Conservation (phyloP, 2,329 filamentous ascomycete species). For the Fusarium floridanum region DNA sequence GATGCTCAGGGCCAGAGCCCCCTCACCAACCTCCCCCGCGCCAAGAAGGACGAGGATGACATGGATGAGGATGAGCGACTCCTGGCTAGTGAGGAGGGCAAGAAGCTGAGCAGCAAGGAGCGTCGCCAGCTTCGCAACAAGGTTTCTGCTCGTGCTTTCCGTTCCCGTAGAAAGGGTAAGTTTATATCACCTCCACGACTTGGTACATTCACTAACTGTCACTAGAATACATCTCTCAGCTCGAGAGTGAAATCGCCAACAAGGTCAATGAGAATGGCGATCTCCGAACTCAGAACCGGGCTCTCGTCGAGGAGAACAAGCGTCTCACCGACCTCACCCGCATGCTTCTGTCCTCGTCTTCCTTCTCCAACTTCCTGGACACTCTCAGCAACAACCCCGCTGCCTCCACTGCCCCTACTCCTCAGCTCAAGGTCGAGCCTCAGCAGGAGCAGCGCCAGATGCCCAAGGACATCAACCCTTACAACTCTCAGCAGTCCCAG, state of each 20-base stretch:
- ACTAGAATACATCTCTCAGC: slow-evolving; percentile 94
- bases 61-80: slow-evolving; percentile 98
- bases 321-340: slow-evolving; percentile 82
- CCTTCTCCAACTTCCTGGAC: slow-evolving; percentile 85
- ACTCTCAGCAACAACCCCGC: slow-evolving; percentile 73
- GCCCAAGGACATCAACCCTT: slow-evolving; percentile 76
- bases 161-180: slow-evolving; percentile 96
- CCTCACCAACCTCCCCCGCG: slow-evolving; percentile 76
- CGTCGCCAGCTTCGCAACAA: slow-evolving; percentile 98
- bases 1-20: slow-evolving; percentile 61
- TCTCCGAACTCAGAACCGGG: slow-evolving; percentile 83
- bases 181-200: slow-evolving; percentile 41
- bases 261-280: slow-evolving; percentile 88
- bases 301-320: slow-evolving; percentile 86
- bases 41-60: slow-evolving; percentile 95
- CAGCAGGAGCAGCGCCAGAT: slow-evolving; percentile 63
- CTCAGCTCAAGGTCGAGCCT: slow-evolving; percentile 56
- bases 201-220: slow-evolving; percentile 27
- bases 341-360: slow-evolving; percentile 83
- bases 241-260: slow-evolving; percentile 87
- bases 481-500: slow-evolving; percentile 66
- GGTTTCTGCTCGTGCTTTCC: slow-evolving; percentile 96
- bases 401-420: slow-evolving; percentile 49
- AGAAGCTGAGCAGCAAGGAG: slow-evolving; percentile 99
- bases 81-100: slow-evolving; percentile 95